A percentile compares a stretch with the other conserved stretches of the same genome.
Evolutionary conservation across 129 eudicot species (phyloP).

Genomic region (Lonicera japonica): DNA sequence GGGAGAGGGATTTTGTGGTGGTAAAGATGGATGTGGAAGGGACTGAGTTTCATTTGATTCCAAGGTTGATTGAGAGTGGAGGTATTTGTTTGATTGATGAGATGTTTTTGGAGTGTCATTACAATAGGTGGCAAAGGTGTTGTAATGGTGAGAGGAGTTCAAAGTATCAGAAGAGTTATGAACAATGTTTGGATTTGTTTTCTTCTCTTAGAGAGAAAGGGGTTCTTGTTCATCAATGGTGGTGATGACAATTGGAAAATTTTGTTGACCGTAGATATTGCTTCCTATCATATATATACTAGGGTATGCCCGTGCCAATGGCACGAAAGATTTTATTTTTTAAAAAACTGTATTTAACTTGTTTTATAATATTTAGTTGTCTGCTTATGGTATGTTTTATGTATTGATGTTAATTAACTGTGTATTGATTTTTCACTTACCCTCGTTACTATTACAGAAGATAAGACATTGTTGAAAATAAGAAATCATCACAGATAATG

Average conservation of each 20-base stretch:
- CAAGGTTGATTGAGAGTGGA: slow-evolving; percentile 48
- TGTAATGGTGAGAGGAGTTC: slow-evolving; percentile 46
- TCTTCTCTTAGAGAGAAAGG: slow-evolving; percentile 54
- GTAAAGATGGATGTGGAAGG: slow-evolving; percentile 87
- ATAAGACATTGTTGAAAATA: too few relatives aligned
- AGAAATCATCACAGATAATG: too few relatives aligned
- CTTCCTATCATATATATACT: neutral
- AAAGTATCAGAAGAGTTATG: slow-evolving; percentile 39
- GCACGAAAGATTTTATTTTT: too few relatives aligned
- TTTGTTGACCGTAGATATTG: neutral
- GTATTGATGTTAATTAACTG: too few relatives aligned
- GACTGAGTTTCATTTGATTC: slow-evolving; percentile 48
- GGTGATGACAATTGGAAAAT: slow-evolving; percentile 16
- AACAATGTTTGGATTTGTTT: slow-evolving; percentile 54
- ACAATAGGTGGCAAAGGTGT: slow-evolving; percentile 45
- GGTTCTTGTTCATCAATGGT: slow-evolving; percentile 69
- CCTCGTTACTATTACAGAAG: too few relatives aligned
- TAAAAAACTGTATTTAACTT: too few relatives aligned
- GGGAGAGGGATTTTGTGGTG: slow-evolving; percentile 51
- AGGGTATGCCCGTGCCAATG: too few relatives aligned
- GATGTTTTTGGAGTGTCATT: slow-evolving; percentile 71
- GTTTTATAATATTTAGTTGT: too few relatives aligned
- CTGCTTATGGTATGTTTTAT: too few relatives aligned
- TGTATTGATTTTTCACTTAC: too few relatives aligned
- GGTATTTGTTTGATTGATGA: slow-evolving; percentile 79